phyloP scores from a whole-genome alignment of 257 asterid species.

The Prunella vulgaris region DNA sequence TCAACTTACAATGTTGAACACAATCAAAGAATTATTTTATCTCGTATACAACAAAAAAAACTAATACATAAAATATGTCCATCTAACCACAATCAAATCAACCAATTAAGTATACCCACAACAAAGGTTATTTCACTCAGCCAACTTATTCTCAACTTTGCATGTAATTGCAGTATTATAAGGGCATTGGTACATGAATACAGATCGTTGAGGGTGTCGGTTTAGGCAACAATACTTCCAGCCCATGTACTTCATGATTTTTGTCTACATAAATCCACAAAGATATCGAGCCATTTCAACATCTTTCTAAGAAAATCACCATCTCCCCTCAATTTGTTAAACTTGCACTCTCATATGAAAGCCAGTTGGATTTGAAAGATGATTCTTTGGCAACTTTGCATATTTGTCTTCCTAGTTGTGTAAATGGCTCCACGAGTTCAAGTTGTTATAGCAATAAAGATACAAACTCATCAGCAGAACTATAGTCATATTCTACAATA shows the following conservation, averaged over 20 bases:
- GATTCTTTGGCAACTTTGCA: slow-evolving; percentile 38
- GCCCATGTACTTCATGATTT: not conserved
- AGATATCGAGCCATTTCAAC: slow-evolving; percentile 38
- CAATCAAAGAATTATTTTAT: no score
- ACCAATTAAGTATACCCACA: slow-evolving; percentile 18
- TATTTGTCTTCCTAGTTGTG: slow-evolving; percentile 65
- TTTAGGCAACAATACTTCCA: slow-evolving; percentile 10
- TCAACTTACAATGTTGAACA: no score
- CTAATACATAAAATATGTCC: no score
- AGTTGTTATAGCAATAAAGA: slow-evolving; percentile 3
- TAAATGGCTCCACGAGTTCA: not conserved
- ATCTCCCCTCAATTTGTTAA: not conserved
- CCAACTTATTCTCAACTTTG: slow-evolving; percentile 24
- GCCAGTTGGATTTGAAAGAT: slow-evolving; percentile 9
- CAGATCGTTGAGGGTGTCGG: slow-evolving; percentile 28
- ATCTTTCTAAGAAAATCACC: slow-evolving; percentile 42
- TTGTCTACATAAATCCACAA: slow-evolving; percentile 22
- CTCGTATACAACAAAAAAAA: no score
- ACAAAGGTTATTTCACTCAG: slow-evolving; percentile 37
- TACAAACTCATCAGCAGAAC: not conserved
- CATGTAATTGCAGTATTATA: not conserved
- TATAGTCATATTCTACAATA: no score
- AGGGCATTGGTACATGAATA: not conserved
- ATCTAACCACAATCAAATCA: no score
- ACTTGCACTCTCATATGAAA: not conserved